Conservation (phyloP, 1,139 yeast species). For the Candida tunisiensis region DNA sequence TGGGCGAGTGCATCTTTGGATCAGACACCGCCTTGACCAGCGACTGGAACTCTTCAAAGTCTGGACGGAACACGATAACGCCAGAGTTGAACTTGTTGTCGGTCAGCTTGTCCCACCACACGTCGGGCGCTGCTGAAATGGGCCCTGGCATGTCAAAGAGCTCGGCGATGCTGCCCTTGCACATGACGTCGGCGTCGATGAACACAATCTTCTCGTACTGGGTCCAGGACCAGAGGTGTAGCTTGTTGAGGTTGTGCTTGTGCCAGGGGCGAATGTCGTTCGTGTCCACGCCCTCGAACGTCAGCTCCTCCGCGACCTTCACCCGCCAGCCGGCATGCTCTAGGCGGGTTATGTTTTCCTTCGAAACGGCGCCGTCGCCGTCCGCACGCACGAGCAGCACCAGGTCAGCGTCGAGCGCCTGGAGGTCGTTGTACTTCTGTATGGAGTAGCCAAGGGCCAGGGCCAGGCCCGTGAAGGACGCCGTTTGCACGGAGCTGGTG, state of each 20-base stretch:
- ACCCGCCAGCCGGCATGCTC: slow-evolving; percentile 10
- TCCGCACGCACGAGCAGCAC: too few species aligned
- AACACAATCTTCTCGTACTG: slow-evolving; percentile 11
- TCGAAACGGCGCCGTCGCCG: slow-evolving; percentile 10
- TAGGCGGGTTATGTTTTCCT: slow-evolving; percentile 8
- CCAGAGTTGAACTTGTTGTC: slow-evolving; percentile 11
- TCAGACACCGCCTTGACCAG: slow-evolving; percentile 9
- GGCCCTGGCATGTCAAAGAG: slow-evolving; percentile 10
- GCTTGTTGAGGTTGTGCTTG: slow-evolving; percentile 10
- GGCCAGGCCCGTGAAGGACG: too few species aligned
- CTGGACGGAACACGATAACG: slow-evolving; percentile 9
- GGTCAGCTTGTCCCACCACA: slow-evolving; percentile 9
- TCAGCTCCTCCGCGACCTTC: slow-evolving; percentile 8
- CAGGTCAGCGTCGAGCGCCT: too few species aligned
- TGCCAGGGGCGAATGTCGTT: slow-evolving; percentile 9
- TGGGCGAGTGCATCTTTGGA: slow-evolving; percentile 10
- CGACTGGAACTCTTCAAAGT: slow-evolving; percentile 8
- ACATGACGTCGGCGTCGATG: slow-evolving; percentile 12
- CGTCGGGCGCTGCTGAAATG: slow-evolving; percentile 10
- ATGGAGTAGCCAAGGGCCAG: too few species aligned
- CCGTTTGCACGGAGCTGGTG: too few species aligned
- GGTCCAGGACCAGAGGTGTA: slow-evolving; percentile 11
- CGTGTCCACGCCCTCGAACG: slow-evolving; percentile 9
- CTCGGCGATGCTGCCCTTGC: slow-evolving; percentile 9
- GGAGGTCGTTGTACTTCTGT: too few species aligned